Evolutionary conservation across 2,329 filamentous ascomycete species (phyloP).

Genomic region (Dactylellina drechsleri): DNA sequence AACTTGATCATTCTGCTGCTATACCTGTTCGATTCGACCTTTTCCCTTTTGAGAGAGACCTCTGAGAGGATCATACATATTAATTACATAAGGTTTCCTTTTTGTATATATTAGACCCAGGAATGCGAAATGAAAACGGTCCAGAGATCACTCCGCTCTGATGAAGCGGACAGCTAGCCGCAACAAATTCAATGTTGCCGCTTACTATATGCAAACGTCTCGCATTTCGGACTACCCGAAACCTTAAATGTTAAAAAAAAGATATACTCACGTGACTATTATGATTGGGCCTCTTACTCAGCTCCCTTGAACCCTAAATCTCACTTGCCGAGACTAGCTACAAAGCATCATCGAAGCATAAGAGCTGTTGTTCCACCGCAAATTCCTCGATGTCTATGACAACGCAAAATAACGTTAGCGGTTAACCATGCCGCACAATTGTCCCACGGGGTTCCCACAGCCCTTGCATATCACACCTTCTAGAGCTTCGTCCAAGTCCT

Average conservation of each 20-base stretch:
- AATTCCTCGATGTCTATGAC: constrained; percentile 40
- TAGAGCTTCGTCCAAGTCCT: constrained; percentile 1
- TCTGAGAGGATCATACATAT: background rate
- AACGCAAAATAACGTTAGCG: constrained; percentile 52
- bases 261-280: too few species aligned
- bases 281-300: background rate
- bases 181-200: too few species aligned
- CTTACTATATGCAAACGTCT: too few species aligned
- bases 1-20: constrained; percentile 3
- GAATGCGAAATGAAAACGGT: background rate
- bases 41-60: background rate
- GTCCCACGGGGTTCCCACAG: too few species aligned
- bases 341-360: too few species aligned
- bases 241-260: too few species aligned
- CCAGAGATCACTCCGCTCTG: constrained; percentile 11
- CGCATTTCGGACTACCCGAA: too few species aligned
- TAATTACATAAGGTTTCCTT: background rate
- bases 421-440: background rate
- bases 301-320: background rate
- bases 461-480: constrained; percentile 19
- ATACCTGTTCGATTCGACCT: too few species aligned
- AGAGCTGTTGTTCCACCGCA: too few species aligned
- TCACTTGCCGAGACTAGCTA: background rate
- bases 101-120: background rate
- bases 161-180: background rate